Base-by-base conservation (phyloP, 441 rosid species). In the Hura crepitans region DNA sequence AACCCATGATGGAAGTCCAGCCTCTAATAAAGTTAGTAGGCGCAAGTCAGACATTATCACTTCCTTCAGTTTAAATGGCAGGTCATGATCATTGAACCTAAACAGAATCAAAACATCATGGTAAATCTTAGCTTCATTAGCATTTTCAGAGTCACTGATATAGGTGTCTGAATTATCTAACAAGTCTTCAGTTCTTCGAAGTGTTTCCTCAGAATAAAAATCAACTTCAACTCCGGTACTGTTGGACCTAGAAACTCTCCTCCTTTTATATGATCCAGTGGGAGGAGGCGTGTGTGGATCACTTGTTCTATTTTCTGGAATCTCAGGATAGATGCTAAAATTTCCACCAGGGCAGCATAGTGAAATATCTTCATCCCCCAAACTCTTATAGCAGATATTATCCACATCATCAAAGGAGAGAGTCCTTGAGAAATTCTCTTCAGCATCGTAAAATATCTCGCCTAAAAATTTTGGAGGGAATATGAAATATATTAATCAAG, bases 1-100 rank as follows among this genome's bases (percentile, higher is more conserved):
- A 51, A 87, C 98, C 99, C 99, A 95, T 23, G 99, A 88, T 59
- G 99, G 98, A 74, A 95, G 96, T 63, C 98, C 97, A 31, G 99
- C 91, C 81, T 95, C 99, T 61, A 92, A 74, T 58, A 95, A 75
- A 76, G 95, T 93, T 72, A 95, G 95, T 73, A 95, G 75, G 65
- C 96, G 86, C 77, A 87, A 65, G 74, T 95, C 89, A 47, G 90
- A 83, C 83, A 87, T 83, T 80, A 95, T 82, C 71, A 89, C 81
- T 72, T 86, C 82, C 77, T 81, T 86, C 65, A 95, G 74, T 80
- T 84, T 88, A 74, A 90, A 95, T 8, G 98, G 97, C 56, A 95
- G 89, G 68, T 89, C 85, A 54, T 75, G 86, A 71, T 95, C 97
- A 74, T 84, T 76, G 77, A 85, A 95, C 85, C 89, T 87, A 67